Conservation (phyloP, 2,329 filamentous ascomycete species). For the Cercospora sp. region DNA sequence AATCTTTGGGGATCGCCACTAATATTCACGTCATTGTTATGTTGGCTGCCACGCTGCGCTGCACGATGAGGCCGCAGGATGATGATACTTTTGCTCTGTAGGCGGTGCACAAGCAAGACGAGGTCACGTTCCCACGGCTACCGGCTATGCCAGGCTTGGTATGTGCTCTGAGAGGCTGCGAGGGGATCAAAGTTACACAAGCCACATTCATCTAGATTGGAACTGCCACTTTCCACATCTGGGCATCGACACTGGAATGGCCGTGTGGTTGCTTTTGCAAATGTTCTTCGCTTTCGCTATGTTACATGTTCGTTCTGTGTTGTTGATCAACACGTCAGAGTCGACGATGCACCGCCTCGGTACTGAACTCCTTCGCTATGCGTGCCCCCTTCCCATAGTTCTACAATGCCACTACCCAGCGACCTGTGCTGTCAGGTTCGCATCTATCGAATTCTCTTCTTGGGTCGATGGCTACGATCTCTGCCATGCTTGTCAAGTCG, state of each 20-base stretch:
- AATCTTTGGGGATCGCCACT: not conserved
- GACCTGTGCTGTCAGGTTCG: not conserved
- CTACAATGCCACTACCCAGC: constrained; percentile 1
- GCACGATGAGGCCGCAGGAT: not conserved
- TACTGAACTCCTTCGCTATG: constrained; percentile 18
- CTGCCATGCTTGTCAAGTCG: constrained; percentile 41
- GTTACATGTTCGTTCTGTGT: not conserved
- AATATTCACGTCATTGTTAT: not conserved
- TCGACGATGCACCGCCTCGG: constrained; percentile 1
- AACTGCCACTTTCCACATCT: not conserved
- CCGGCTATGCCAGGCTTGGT: constrained; percentile 7
- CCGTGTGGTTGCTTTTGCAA: not conserved
- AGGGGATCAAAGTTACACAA: not conserved
- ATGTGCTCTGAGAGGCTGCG: not conserved
- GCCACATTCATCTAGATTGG: not conserved
- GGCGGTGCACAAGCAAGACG: not conserved
- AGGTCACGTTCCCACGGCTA: constrained; percentile 7
- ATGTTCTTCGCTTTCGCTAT: constrained; percentile 6
- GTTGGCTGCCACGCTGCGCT: not conserved
- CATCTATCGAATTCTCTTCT: constrained; percentile 34
- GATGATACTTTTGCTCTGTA: not conserved
- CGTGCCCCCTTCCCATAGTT: not conserved
- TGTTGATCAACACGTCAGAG: not conserved
- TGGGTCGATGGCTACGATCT: constrained; percentile 41
- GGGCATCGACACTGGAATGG: not conserved